These are phyloP conservation scores for Sphaceloma murrayae DNA, from an alignment of 2,329 filamentous ascomycete species.

Conservation along the genomic window DNA sequence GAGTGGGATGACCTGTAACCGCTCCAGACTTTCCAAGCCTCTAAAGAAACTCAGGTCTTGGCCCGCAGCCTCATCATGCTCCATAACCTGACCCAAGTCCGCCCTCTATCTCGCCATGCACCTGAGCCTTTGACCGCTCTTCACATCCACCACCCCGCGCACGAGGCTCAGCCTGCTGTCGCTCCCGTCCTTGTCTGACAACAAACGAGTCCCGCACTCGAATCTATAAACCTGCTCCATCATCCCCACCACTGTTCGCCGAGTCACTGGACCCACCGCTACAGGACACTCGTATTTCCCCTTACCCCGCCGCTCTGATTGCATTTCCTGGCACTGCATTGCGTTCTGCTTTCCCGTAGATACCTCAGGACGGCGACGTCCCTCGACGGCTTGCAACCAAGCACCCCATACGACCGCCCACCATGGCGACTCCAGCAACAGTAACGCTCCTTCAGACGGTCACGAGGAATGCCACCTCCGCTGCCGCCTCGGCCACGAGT, in stretches of 20 bases:
- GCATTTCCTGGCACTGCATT: background rate
- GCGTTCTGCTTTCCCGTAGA: conserved; percentile 1
- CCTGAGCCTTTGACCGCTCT: conserved; percentile 8
- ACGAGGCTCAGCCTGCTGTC: conserved; percentile 7
- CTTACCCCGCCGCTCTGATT: background rate
- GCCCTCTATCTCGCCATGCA: background rate
- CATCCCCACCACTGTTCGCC: no score
- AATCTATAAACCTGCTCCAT: background rate
- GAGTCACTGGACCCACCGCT: no score
- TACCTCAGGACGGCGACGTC: conserved; percentile 8
- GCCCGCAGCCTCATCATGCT: background rate
- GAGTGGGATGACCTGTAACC: conserved; percentile 2
- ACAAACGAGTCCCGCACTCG: no score
- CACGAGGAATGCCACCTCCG: conserved; percentile 23
- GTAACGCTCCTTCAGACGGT: conserved; percentile 21
- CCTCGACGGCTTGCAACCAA: background rate
- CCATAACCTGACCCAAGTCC: conserved; percentile 3
- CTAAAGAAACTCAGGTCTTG: conserved; percentile 3
- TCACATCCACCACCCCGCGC: background rate
- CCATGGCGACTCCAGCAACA: conserved; percentile 18
- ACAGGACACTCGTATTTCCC: no score
- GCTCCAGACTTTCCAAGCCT: conserved; percentile 1
- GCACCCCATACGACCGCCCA: background rate
- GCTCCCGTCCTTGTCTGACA: conserved; percentile 7
- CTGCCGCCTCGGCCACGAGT: conserved; percentile 20